A percentile compares a stretch with the other conserved stretches of the same genome.
Conservation (phyloP, 345 rosid genomes). For the Eucalyptus sp. region DNA sequence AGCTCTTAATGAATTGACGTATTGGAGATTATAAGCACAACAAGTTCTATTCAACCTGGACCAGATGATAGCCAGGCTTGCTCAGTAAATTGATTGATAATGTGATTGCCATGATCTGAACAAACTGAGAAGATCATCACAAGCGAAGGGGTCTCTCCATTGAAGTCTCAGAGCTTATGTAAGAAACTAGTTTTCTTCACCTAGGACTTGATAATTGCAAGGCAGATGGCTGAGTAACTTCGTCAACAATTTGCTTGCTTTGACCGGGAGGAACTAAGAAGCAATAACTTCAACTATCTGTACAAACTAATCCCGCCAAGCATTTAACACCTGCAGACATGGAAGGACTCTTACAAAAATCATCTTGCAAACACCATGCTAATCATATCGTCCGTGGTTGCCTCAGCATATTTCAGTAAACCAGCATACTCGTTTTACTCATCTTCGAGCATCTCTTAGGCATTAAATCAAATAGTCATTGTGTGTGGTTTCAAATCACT, state of each 20-base stretch:
- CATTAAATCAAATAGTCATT: neutral
- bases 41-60: neutral
- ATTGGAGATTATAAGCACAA: neutral
- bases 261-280: neutral
- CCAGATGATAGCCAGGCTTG: neutral
- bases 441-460: neutral
- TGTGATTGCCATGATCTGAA: neutral
- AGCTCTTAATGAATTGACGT: neutral
- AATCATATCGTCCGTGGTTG: neutral
- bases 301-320: neutral
- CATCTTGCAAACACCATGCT: neutral
- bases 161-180: neutral
- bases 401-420: neutral
- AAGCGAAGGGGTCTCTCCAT: neutral
- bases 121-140: rapidly evolving
- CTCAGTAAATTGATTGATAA: neutral
- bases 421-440: neutral
- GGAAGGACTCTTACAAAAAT: neutral
- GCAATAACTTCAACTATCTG: neutral
- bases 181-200: neutral
- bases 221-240: neutral
- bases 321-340: neutral
- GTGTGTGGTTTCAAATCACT: neutral
- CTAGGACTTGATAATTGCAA: neutral
- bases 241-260: neutral